phyloP scores from a whole-genome alignment of 164 flowering plant species.

The Litsea cubeba region DNA sequence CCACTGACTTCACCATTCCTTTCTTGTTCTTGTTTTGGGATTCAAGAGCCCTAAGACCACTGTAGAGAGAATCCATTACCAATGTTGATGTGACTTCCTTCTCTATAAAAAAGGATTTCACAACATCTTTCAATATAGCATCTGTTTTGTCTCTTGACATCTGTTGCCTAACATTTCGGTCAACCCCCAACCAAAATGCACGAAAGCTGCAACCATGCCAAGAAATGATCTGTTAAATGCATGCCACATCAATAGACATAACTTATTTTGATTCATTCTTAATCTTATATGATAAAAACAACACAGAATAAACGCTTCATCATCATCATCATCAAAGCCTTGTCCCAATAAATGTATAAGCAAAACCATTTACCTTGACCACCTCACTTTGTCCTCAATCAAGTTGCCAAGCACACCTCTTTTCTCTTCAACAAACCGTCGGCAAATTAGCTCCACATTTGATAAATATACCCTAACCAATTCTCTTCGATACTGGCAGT shows the following conservation, averaged over 20 bases:
- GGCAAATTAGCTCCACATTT: conserved; percentile 85
- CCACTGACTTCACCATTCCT: conserved; percentile 37
- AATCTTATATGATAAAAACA: background rate
- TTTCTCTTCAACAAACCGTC: conserved; percentile 83
- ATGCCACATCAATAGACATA: background rate
- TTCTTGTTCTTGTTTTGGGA: conserved; percentile 48
- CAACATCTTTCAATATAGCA: conserved; percentile 74
- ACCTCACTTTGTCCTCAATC: conserved; percentile 78
- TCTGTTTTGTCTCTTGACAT: conserved; percentile 87
- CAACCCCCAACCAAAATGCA: conserved; percentile 83
- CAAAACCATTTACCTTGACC: conserved; percentile 64
- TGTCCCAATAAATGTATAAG: too few species aligned
- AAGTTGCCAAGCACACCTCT: conserved; percentile 74
- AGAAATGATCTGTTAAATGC: conserved; percentile 26
- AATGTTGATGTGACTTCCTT: conserved; percentile 96
- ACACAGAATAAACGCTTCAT: background rate
- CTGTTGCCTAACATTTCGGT: conserved; percentile 58
- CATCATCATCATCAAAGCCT: too few species aligned
- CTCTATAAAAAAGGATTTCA: conserved; percentile 87
- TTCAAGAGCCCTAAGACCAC: conserved; percentile 93
- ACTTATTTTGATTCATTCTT: background rate
- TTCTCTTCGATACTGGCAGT: conserved; percentile 89
- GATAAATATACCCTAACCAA: conserved; percentile 86
- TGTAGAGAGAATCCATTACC: conserved; percentile 96
- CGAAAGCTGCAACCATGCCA: conserved; percentile 60